Evolutionary conservation across 2,329 filamentous ascomycete species (phyloP).

Genomic region (Calonectria ilicicola): DNA sequence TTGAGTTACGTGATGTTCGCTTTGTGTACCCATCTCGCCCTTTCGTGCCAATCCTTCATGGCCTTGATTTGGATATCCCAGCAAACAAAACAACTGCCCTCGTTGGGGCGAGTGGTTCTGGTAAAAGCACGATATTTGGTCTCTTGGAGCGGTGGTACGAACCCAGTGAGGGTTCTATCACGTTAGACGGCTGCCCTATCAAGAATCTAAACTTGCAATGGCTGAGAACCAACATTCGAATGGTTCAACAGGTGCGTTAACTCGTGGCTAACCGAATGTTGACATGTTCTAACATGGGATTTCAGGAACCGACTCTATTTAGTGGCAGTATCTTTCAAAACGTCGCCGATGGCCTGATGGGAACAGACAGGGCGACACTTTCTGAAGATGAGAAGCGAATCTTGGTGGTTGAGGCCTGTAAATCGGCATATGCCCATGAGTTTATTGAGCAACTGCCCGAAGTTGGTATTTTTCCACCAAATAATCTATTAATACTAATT

Average conservation of each 20-base stretch:
- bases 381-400: conserved; percentile 56
- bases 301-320: conserved; percentile 65
- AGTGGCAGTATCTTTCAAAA: conserved; percentile 66
- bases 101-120: conserved; percentile 68
- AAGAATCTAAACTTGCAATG: conserved; percentile 61
- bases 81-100: conserved; percentile 64
- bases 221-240: conserved; percentile 64
- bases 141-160: conserved; percentile 72
- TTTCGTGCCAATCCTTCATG: conserved; percentile 57
- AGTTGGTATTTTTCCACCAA: conserved; percentile 36
- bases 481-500: background rate
- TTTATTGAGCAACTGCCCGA: conserved; percentile 63
- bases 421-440: conserved; percentile 64
- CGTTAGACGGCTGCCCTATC: conserved; percentile 57
- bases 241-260: conserved; percentile 58
- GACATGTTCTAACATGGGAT: conserved; percentile 25
- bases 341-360: conserved; percentile 59
- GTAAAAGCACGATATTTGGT: conserved; percentile 69
- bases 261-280: no score
- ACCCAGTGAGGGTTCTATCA: conserved; percentile 57
- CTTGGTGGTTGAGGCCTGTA: conserved; percentile 61
- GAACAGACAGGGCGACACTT: conserved; percentile 50
- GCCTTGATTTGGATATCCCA: conserved; percentile 56
- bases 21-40: conserved; percentile 71
- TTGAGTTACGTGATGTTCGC: conserved; percentile 59